Evolutionary conservation across 106 monocot genomes (phyloP).

Genomic region (Narthecium ossifragum): DNA sequence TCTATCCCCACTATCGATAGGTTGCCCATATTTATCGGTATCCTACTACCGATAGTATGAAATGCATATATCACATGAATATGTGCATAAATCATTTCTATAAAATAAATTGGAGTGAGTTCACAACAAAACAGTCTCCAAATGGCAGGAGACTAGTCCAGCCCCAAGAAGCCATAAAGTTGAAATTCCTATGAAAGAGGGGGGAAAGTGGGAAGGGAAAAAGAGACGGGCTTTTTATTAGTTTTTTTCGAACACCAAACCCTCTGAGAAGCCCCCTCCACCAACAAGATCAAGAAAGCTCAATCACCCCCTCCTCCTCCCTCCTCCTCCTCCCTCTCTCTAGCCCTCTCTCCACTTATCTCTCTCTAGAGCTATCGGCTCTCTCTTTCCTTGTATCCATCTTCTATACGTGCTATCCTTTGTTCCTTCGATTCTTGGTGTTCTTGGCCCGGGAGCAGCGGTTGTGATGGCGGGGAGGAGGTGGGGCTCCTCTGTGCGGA

Average conservation of each 20-base stretch:
- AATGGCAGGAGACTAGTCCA: background rate
- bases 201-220: background rate
- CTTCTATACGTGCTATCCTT: no score
- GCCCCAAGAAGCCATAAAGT: background rate
- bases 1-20: no score
- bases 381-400: background rate
- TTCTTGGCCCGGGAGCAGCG: no score
- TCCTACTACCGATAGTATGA: no score
- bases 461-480: background rate
- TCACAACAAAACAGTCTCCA: background rate
- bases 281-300: constrained; percentile 6
- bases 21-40: no score
- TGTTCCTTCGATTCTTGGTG: no score
- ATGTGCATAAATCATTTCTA: no score
- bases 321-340: background rate
- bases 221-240: background rate
- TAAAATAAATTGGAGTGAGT: background rate
- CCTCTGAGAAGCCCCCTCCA: background rate
- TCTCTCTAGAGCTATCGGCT: background rate
- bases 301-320: background rate
- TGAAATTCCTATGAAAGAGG: background rate
- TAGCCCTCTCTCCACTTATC: background rate
- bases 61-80: no score
- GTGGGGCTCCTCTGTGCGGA: background rate
- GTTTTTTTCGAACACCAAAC: background rate